Evolutionary conservation across 257 asterid genomes (phyloP).

Genomic region (Sherardia arvensis): DNA sequence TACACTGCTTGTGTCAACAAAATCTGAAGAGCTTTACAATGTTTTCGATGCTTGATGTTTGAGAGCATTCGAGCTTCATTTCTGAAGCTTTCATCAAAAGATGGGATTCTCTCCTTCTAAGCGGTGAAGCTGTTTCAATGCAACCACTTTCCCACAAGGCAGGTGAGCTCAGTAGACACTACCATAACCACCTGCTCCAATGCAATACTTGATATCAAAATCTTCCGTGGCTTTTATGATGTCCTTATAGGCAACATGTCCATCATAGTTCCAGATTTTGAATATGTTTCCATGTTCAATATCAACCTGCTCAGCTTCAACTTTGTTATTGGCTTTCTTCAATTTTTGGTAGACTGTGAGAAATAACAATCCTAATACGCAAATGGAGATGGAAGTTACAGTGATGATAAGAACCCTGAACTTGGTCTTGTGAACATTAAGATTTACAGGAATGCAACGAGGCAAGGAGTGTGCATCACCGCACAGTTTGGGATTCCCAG

Average conservation of each 20-base stretch:
- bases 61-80: not conserved
- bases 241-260: conserved; percentile 1
- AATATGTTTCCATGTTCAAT: not conserved
- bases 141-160: not conserved
- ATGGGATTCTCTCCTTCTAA: not conserved
- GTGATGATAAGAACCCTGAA: not conserved
- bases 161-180: not conserved
- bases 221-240: too few relatives aligned
- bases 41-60: not conserved
- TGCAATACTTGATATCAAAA: too few relatives aligned
- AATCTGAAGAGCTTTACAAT: not conserved
- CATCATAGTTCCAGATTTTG: conserved; percentile 1
- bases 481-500: not conserved
- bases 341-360: not conserved
- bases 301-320: not conserved
- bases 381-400: not conserved
- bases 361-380: too few relatives aligned
- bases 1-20: not conserved
- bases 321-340: not conserved
- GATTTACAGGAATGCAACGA: not conserved
- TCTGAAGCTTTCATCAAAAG: not conserved
- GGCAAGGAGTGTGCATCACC: not conserved
- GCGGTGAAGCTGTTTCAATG: not conserved
- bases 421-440: not conserved
- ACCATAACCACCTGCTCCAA: conserved; percentile 5